phyloP scores from a whole-genome alignment of 2,329 filamentous ascomycete genomes.

The Verticillium tricorpus region DNA sequence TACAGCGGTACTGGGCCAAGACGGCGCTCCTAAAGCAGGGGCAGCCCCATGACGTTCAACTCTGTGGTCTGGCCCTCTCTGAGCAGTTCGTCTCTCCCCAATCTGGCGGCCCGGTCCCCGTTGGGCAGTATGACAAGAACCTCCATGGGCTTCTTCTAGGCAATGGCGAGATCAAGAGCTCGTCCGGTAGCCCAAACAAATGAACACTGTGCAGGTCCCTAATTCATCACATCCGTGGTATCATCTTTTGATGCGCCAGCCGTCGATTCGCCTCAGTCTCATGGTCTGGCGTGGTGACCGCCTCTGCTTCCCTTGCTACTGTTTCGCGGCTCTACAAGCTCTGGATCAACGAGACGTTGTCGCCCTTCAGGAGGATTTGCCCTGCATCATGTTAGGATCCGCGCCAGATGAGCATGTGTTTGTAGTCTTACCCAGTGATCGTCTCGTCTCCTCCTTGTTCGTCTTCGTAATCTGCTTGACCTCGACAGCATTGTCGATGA shows the following conservation, averaged over 20 bases:
- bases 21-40: constrained; percentile 26
- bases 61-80: constrained; percentile 75
- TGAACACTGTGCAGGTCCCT: not conserved
- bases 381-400: constrained; percentile 38
- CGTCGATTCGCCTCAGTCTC: not conserved
- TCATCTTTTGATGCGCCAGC: constrained; percentile 21
- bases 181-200: constrained; percentile 8
- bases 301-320: not conserved
- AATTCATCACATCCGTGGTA: not conserved
- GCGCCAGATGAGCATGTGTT: not conserved
- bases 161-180: constrained; percentile 53
- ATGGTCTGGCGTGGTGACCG: not conserved
- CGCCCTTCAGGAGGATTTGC: constrained; percentile 82
- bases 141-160: constrained; percentile 76
- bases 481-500: constrained; percentile 92
- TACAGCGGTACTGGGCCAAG: constrained; percentile 64
- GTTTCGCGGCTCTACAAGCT: constrained; percentile 49
- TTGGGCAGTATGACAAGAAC: constrained; percentile 70
- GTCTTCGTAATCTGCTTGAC: constrained; percentile 81
- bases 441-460: constrained; percentile 69
- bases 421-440: constrained; percentile 63
- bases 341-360: constrained; percentile 82
- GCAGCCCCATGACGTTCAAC: constrained; percentile 36
- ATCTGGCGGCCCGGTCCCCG: constrained; percentile 62
- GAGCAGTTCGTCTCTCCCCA: constrained; percentile 71